Percentiles rank a stretch among this genome's conserved stretches.
phyloP scores from a whole-genome alignment of 2,329 filamentous ascomycete genomes.

The Botrytis sinoallii region DNA sequence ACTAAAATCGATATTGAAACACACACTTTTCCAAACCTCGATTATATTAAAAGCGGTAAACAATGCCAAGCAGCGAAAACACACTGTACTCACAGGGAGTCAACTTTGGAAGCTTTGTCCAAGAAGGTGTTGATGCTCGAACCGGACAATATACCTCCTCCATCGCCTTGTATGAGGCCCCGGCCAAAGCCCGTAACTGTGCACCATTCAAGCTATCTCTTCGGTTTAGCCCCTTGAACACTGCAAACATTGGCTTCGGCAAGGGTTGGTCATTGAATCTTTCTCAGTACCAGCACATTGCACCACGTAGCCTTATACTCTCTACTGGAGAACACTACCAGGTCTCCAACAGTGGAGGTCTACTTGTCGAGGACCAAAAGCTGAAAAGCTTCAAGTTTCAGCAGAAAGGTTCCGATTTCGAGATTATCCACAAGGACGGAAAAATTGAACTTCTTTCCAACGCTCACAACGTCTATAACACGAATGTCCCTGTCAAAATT shows the following conservation, averaged over 20 bases:
- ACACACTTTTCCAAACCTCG: neutral
- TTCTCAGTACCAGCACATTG: neutral
- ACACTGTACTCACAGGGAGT: neutral
- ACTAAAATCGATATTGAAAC: neutral
- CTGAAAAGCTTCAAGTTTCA: conserved; percentile 4
- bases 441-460: conserved; percentile 5
- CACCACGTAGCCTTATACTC: neutral
- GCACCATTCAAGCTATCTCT: conserved; percentile 1
- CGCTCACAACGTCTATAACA: neutral
- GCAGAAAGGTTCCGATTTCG: neutral
- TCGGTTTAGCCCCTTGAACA: neutral
- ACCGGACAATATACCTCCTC: neutral
- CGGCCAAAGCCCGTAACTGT: neutral
- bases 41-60: neutral
- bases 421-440: conserved; percentile 6
- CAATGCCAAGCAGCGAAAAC: neutral
- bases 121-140: neutral
- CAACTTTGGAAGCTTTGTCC: conserved; percentile 4
- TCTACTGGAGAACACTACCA: conserved; percentile 1
- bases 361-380: neutral
- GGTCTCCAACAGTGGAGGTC: neutral
- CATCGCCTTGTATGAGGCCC: neutral
- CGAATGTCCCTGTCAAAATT: neutral
- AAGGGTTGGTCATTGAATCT: conserved; percentile 8
- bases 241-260: neutral